Conservation (phyloP, 495 filamentous ascomycete species). For the Coniosporium apollinis region DNA sequence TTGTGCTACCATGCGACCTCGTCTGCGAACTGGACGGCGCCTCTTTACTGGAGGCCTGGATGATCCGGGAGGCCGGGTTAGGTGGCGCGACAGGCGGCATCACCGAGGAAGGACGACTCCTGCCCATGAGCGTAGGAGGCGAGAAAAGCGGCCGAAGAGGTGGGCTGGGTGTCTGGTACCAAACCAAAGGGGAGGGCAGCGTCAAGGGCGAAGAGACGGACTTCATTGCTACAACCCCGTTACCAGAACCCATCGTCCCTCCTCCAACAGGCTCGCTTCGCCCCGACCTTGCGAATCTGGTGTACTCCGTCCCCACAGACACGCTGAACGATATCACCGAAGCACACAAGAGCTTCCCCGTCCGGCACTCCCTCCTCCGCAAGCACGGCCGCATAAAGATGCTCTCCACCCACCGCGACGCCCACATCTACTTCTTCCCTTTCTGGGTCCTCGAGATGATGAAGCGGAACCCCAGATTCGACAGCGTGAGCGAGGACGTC, state of each 20-base stretch:
- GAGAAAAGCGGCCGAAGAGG: conserved; percentile 47
- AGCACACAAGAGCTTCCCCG: conserved; percentile 48
- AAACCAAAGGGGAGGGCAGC: conserved; percentile 56
- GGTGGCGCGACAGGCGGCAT: conserved; percentile 28
- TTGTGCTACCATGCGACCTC: conserved; percentile 85
- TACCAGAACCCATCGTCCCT: conserved; percentile 37
- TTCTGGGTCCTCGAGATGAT: conserved; percentile 81
- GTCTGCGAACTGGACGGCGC: conserved; percentile 79
- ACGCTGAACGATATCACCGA: conserved; percentile 67
- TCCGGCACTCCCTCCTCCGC: conserved; percentile 54
- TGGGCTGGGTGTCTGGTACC: conserved; percentile 75
- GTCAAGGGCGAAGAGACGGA: conserved; percentile 86
- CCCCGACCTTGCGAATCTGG: conserved; percentile 45
- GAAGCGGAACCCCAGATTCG: conserved; percentile 55
- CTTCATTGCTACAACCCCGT: conserved; percentile 58
- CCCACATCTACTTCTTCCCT: conserved; percentile 86
- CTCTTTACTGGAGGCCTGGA: conserved; percentile 74
- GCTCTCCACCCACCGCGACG: conserved; percentile 64
- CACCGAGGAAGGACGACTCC: conserved; percentile 16
- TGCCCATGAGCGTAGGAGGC: conserved; percentile 29
- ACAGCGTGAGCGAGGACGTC: conserved; percentile 80
- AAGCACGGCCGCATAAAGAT: conserved; percentile 60
- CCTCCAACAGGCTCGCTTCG: conserved; percentile 44
- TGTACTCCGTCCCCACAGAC: conserved; percentile 64
- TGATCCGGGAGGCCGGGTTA: conserved; percentile 62